phyloP scores from a whole-genome alignment of 768 basidiomycete genomes.

The Pulveroboletus sp. region DNA sequence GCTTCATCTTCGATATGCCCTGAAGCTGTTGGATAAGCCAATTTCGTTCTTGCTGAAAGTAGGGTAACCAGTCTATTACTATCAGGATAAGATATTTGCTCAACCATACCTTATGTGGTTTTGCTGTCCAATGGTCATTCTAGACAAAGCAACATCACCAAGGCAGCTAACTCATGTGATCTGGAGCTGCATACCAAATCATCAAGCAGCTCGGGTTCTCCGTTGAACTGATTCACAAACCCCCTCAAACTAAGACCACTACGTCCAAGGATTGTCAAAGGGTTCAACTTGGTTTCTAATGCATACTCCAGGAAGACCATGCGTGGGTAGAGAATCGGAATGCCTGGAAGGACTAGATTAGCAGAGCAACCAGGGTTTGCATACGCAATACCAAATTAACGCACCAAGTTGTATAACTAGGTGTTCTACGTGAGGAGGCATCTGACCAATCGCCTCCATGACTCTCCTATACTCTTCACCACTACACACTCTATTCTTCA shows the following conservation, averaged over 20 bases:
- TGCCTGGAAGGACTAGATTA: conserved; percentile 36
- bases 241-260: conserved; percentile 65
- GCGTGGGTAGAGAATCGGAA: conserved; percentile 89
- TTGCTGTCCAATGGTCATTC: conserved; percentile 93
- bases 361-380: background rate
- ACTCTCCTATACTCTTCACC: conserved; percentile 64
- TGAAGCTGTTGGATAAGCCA: conserved; percentile 81
- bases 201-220: conserved; percentile 90
- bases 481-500: conserved; percentile 77
- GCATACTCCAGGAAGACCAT: conserved; percentile 83
- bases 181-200: conserved; percentile 58
- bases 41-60: conserved; percentile 78
- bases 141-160: conserved; percentile 40
- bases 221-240: conserved; percentile 87
- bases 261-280: conserved; percentile 70
- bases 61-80: background rate
- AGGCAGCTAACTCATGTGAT: conserved; percentile 23
- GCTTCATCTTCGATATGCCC: conserved; percentile 55
- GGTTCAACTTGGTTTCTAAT: conserved; percentile 80
- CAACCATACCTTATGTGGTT: conserved; percentile 59
- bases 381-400: background rate
- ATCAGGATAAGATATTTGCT: background rate
- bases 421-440: conserved; percentile 74
- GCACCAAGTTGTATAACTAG: conserved; percentile 76
- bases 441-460: conserved; percentile 53